Evolutionary conservation across 2,329 filamentous ascomycete genomes (phyloP).

Genomic region (Claviceps arundinis): DNA sequence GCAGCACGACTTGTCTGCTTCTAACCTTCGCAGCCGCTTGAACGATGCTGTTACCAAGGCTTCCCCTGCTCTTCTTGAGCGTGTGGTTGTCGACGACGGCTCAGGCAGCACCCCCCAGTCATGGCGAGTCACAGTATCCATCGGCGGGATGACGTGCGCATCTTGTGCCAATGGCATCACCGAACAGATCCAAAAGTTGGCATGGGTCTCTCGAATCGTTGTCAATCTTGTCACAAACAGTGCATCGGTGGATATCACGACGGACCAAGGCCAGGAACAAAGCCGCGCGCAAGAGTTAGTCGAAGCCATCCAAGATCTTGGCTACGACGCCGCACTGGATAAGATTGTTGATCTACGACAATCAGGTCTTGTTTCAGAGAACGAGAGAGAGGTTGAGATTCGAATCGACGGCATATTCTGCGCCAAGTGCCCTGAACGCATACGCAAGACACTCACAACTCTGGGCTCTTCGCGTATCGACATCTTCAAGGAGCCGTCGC

Average conservation of each 20-base stretch:
- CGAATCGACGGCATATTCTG: constrained; percentile 63
- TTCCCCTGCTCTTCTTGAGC: constrained; percentile 10
- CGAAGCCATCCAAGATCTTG: constrained; percentile 45
- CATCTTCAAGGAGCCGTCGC: constrained; percentile 41
- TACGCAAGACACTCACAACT: constrained; percentile 38
- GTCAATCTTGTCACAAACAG: constrained; percentile 58
- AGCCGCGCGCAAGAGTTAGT: constrained; percentile 20
- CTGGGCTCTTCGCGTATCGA: constrained; percentile 36
- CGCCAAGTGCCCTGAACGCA: constrained; percentile 50
- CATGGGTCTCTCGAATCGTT: constrained; percentile 42
- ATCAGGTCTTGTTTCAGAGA: constrained; percentile 20
- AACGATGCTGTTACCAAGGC: neutral
- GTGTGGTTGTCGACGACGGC: constrained; percentile 12
- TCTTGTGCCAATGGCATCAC: constrained; percentile 53
- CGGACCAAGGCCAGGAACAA: constrained; percentile 18
- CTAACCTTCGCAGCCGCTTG: constrained; percentile 4
- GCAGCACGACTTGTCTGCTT: constrained; percentile 3
- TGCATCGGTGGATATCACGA: constrained; percentile 42
- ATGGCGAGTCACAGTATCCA: constrained; percentile 41
- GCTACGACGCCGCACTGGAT: constrained; percentile 51
- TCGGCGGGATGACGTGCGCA: constrained; percentile 63
- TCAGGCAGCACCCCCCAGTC: constrained; percentile 2
- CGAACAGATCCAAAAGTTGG: constrained; percentile 38
- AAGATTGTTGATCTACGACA: constrained; percentile 30
- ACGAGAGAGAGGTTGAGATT: constrained; percentile 48